These are phyloP conservation scores for Penicillium vulpinum DNA, from an alignment of 2,329 filamentous ascomycete species.

Conservation along the genomic window DNA sequence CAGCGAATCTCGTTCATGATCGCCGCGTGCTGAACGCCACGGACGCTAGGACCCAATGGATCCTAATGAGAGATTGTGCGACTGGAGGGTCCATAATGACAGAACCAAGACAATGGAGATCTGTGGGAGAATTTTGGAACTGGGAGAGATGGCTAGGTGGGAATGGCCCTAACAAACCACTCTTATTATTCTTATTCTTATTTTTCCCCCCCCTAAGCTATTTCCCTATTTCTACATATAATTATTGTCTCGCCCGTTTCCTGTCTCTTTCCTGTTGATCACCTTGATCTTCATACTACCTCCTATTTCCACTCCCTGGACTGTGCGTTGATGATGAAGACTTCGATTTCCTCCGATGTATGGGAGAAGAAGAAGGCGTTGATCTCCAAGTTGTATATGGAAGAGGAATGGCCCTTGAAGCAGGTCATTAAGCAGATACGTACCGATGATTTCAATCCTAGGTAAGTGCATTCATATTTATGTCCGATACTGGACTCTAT, in stretches of 20 bases:
- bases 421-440: slow-evolving; percentile 49
- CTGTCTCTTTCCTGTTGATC: slow-evolving; percentile 12
- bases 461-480: slow-evolving; percentile 36
- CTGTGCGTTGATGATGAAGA: slow-evolving; percentile 38
- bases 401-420: slow-evolving; percentile 48
- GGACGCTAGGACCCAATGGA: slow-evolving; percentile 2
- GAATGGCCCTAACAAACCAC: slow-evolving; percentile 1
- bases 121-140: not conserved
- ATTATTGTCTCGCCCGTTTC: slow-evolving; percentile 1
- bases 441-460: slow-evolving; percentile 45
- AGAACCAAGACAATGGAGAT: slow-evolving; percentile 12
- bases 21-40: slow-evolving; percentile 13
- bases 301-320: slow-evolving; percentile 1
- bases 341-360: slow-evolving; percentile 44
- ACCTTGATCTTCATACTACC: slow-evolving; percentile 6
- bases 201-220: not conserved
- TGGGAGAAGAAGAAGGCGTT: slow-evolving; percentile 47
- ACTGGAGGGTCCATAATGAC: not conserved
- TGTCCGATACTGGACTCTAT: too few species aligned
- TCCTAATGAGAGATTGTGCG: not conserved
- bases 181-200: not conserved
- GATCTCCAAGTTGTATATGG: slow-evolving; percentile 45
- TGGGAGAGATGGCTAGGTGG: not conserved
- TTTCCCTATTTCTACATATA: slow-evolving; percentile 1
- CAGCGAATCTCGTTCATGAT: slow-evolving; percentile 22